Evolutionary conservation across 1,284 basidiomycete genomes (phyloP).

Genomic region (Hortiboletus rubellus): DNA sequence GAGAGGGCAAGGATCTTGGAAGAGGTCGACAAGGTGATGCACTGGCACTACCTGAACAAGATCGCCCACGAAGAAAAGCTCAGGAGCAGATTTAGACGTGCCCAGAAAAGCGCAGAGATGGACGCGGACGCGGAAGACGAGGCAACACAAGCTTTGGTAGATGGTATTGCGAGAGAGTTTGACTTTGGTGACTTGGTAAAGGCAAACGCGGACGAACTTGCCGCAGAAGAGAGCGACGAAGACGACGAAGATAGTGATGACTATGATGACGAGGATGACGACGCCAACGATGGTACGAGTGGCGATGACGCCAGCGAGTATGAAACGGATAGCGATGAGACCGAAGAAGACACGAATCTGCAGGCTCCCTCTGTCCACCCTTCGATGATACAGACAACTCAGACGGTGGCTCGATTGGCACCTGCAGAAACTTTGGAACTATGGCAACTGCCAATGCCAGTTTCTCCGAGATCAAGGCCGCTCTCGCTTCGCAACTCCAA

Average conservation of each 20-base stretch:
- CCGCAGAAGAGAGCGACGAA: conserved; percentile 73
- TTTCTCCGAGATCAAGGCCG: conserved; percentile 37
- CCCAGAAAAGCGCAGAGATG: conserved; percentile 40
- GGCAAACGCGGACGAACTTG: conserved; percentile 78
- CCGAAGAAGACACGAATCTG: conserved; percentile 25
- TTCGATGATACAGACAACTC: conserved; percentile 2
- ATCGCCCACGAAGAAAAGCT: conserved; percentile 88
- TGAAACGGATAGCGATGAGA: conserved; percentile 38
- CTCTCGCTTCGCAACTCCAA: conserved; percentile 46
- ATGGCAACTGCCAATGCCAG: conserved; percentile 15
- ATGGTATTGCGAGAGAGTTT: conserved; percentile 76
- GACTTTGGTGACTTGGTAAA: conserved; percentile 76
- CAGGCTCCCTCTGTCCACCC: conserved; percentile 1
- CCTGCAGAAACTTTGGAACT: neutral
- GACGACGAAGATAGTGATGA: conserved; percentile 46
- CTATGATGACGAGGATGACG: conserved; percentile 42
- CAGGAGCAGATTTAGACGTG: conserved; percentile 72
- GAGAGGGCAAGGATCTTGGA: conserved; percentile 75
- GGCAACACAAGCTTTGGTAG: conserved; percentile 75
- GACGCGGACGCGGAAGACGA: conserved; percentile 71
- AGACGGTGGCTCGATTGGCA: conserved; percentile 1
- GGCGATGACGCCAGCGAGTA: conserved; percentile 46
- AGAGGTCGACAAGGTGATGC: conserved; percentile 84
- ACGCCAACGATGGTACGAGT: conserved; percentile 45
- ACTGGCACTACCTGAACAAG: conserved; percentile 92